A percentile compares a stretch with the other conserved stretches of the same genome.
Conservation (phyloP, 2,329 filamentous ascomycete genomes). For the Colletotrichum melonis region DNA sequence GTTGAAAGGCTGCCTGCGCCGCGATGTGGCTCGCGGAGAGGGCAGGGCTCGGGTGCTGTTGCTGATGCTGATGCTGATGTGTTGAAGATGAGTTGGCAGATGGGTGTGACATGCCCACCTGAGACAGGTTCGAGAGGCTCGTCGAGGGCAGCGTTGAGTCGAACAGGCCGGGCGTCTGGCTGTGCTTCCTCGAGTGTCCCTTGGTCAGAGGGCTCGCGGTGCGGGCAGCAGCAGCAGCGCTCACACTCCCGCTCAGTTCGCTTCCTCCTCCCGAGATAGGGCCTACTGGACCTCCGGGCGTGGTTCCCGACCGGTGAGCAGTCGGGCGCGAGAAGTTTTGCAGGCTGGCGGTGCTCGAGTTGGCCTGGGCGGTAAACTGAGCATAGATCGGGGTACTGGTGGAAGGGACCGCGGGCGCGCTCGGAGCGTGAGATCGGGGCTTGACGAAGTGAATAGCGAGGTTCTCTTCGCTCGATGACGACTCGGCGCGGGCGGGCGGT, state of each 20-base stretch:
- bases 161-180: slow-evolving; percentile 81
- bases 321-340: slow-evolving; percentile 71
- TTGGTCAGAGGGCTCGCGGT: slow-evolving; percentile 46
- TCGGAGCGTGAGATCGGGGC: slow-evolving; percentile 46
- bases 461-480: slow-evolving; percentile 57
- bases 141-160: slow-evolving; percentile 78
- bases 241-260: slow-evolving; percentile 17
- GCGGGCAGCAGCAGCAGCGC: slow-evolving; percentile 42
- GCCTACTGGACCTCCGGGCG: slow-evolving; percentile 17
- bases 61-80: slow-evolving; percentile 24
- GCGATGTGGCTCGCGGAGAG: slow-evolving; percentile 81
- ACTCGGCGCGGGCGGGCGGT: slow-evolving; percentile 54
- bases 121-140: slow-evolving; percentile 64
- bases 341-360: slow-evolving; percentile 59
- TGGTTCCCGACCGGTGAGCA: slow-evolving; percentile 40
- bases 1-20: slow-evolving; percentile 79
- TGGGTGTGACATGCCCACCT: slow-evolving; percentile 58
- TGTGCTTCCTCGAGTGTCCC: slow-evolving; percentile 71
- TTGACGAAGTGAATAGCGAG: slow-evolving; percentile 58
- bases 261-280: slow-evolving; percentile 13
- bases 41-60: slow-evolving; percentile 43
- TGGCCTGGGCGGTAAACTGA: slow-evolving; percentile 59
- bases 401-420: slow-evolving; percentile 32
- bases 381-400: slow-evolving; percentile 53
- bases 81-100: slow-evolving; percentile 42